These are phyloP conservation scores for Zymoseptoria tritici DNA, from an alignment of 2,329 filamentous ascomycete genomes.

Conservation along the genomic window DNA sequence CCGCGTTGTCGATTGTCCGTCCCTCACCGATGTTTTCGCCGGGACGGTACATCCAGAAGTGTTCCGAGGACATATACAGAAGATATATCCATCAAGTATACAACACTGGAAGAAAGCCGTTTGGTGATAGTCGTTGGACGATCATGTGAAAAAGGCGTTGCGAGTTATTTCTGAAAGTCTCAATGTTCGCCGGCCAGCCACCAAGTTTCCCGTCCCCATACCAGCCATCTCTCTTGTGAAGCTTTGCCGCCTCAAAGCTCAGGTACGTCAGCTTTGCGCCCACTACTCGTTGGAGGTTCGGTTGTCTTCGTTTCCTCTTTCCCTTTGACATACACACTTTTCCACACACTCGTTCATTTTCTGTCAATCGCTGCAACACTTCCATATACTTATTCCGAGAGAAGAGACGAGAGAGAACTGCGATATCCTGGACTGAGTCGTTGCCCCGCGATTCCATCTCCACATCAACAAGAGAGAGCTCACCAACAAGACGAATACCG, in stretches of 20 bases:
- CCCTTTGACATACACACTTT: neutral
- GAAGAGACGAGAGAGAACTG: neutral
- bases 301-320: neutral
- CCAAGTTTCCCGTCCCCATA: neutral
- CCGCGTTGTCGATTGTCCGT: too few relatives aligned
- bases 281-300: neutral
- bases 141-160: too few relatives aligned
- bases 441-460: neutral
- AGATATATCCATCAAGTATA: too few relatives aligned
- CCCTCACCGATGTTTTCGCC: too few relatives aligned
- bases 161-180: too few relatives aligned
- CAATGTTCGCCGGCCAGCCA: neutral
- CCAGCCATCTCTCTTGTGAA: neutral
- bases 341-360: neutral
- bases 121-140: too few relatives aligned
- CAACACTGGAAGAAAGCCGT: too few relatives aligned
- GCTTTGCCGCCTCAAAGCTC: neutral
- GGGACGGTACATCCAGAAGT: too few relatives aligned
- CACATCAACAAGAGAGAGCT: neutral
- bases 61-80: too few relatives aligned
- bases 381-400: neutral
- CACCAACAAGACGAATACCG: neutral
- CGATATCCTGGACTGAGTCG: neutral
- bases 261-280: neutral
- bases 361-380: neutral